Evolutionary conservation across 306 rosid species (phyloP), one percentile per base, ranked within the genome.

Genomic region (Quercus aquifolioides): DNA sequence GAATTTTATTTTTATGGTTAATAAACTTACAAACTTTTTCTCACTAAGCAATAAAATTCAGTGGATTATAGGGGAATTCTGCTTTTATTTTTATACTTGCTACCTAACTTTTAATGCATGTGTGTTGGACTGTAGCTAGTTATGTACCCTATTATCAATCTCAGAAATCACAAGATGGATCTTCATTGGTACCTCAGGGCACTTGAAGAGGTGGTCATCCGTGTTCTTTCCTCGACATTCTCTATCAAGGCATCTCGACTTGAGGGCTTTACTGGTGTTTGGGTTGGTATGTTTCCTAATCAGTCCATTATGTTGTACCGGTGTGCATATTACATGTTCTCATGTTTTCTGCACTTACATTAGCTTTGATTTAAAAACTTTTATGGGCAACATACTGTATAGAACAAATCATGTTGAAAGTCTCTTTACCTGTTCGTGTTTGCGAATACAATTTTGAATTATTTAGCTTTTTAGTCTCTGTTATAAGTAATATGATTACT

Each of bases 141-240:
- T 46, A 78, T 94, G 90, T 94, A 94, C 86, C 99, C 97, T 18
- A 87, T 94, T 76, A 74, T 94, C 77, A 92, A 92, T 87, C 97
- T 94, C 21, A 83, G 92, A 72, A 94, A 84, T 76, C 94, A 92
- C 82, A 87, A 87, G 78, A 89, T 88, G 98, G 94, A 92, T 83
- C 94, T 94, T 82, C 92, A 94, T 84, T 90, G 94, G 93, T 90
- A 94, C 85, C 95, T 92, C 35, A 92, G 99, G 81, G 89, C 86
- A 71, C 89, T 95, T 73, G 97, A 94, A 81, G 97, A 92, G 87
- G 93, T 91, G 65, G 84, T 95, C 49, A 91, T 95, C 71, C 87
- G 94, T 46, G 91, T 85, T 79, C 89, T 95, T 68, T 90, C 90
- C 73, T 86, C 90, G 3, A 80, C 93, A n/a, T 95, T 91, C 80